These are phyloP conservation scores for Cucurbita moschata DNA, from an alignment of 306 rosid species.

Conservation along the genomic window DNA sequence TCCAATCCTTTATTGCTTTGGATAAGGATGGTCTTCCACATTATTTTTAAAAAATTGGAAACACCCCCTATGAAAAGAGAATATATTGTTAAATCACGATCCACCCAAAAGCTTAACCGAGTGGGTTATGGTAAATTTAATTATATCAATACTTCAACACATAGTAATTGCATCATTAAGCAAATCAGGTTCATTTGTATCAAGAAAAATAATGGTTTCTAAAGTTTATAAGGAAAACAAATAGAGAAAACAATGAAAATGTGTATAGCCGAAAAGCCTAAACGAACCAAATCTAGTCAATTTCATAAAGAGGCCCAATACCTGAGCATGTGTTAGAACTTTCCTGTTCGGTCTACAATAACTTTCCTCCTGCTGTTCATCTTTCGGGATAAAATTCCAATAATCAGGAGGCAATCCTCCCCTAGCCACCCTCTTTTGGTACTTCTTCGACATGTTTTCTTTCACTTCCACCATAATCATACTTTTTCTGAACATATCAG, in stretches of 20 bases:
- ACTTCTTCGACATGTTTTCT: conserved; percentile 24
- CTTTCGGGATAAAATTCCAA: conserved; percentile 71
- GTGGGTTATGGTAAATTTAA: background rate
- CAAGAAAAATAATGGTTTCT: background rate
- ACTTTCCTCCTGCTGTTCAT: conserved; percentile 49
- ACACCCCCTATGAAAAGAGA: no score
- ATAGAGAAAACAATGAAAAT: background rate
- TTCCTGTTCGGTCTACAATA: conserved; percentile 30
- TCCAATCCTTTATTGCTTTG: no score
- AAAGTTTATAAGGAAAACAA: background rate
- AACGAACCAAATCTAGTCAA: background rate
- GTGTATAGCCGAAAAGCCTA: background rate
- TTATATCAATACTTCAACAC: background rate
- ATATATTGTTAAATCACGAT: no score
- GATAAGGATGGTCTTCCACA: no score
- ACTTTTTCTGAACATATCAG: conserved; percentile 46
- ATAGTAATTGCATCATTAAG: background rate
- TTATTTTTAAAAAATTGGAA: no score
- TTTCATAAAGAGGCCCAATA: background rate
- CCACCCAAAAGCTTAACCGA: background rate
- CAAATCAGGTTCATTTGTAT: background rate
- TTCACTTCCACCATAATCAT: conserved; percentile 51
- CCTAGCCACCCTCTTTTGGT: conserved; percentile 19
- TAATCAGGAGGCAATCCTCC: conserved; percentile 44
- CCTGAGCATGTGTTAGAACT: conserved; percentile 77